Evolutionary conservation across 2,329 filamentous ascomycete genomes (phyloP), one percentile per base, ranked within the genome.

Genomic region (Xylariomycetidae sp.): DNA sequence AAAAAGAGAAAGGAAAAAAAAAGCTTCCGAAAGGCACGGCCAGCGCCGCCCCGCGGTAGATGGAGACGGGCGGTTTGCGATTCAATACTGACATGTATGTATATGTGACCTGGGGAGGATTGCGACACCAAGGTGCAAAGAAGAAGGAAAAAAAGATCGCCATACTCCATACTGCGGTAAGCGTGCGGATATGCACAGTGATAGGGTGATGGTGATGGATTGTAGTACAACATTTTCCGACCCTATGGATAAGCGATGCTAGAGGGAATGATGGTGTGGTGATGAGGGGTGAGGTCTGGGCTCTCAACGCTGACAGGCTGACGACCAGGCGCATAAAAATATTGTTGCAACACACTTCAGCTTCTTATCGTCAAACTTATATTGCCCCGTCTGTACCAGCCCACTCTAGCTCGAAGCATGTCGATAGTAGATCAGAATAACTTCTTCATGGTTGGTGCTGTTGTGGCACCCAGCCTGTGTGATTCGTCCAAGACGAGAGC

Each of bases 201-300:
- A n/a, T n/a, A n/a, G n/a, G n/a, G n/a, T 40, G 45, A 41, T 41
- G 34, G 38, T 41, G 41, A 40, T 44, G 44, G 45, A 46, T 44
- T 31, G 44, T 50, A 37, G 45, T 45, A 49, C 40, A 49, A 41
- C 37, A 41, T 36, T 43, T 38, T 42, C 47, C 42, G 46, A 45
- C 42, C 38, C 44, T 46, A 45, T 52, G 49, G 50, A 47, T 50
- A 49, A 48, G 49, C 50, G 45, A 42, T 26, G 29, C 30, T 33
- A 38, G 37, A 39, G 17, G 22, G 13, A 16, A 29, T 36, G 31
- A 31, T 41, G 45, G 35, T 38, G 38, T 45, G 30, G 41, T 32
- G 40, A 38, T 35, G 32, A 36, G 35, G 36, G 29, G 41, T 27
- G 33, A 32, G 37, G 26, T 36, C 37, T 42, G 31, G 31, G 30